phyloP scores from a whole-genome alignment of 306 rosid genomes.

The Carpinus fangiana region DNA sequence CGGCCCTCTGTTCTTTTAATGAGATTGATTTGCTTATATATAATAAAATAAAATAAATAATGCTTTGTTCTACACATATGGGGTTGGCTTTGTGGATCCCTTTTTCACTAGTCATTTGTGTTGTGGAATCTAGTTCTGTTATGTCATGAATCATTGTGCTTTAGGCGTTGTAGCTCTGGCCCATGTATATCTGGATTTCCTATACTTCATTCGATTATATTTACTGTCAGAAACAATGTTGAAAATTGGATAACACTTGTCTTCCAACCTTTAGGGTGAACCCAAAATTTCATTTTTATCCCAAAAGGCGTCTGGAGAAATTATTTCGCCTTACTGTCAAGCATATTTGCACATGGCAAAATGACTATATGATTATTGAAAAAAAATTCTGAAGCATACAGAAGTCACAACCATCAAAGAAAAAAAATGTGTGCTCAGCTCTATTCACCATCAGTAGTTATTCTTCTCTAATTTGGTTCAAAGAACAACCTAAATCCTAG shows the following conservation, averaged over 20 bases:
- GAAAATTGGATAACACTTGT: neutral
- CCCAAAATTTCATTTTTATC: neutral
- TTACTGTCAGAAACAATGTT: neutral
- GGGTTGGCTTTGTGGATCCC: neutral
- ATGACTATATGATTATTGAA: neutral
- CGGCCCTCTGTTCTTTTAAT: too few relatives aligned
- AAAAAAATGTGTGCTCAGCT: too few relatives aligned
- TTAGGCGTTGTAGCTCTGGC: constrained; percentile 5
- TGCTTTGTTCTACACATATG: neutral
- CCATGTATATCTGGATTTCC: neutral
- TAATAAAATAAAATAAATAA: neutral
- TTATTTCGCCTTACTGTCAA: neutral
- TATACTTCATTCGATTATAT: neutral
- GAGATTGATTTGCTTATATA: too few relatives aligned
- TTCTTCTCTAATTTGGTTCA: constrained; percentile 1
- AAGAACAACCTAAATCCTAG: neutral
- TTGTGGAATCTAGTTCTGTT: neutral
- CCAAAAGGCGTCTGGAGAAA: neutral
- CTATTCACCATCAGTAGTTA: neutral
- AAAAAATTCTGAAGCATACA: neutral
- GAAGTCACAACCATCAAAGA: neutral
- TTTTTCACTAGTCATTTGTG: neutral
- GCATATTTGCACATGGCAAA: neutral
- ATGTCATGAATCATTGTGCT: neutral
- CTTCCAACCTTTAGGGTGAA: neutral